phyloP scores from a whole-genome alignment of 176 grass and related monocot species.

The Cocos nucifera region DNA sequence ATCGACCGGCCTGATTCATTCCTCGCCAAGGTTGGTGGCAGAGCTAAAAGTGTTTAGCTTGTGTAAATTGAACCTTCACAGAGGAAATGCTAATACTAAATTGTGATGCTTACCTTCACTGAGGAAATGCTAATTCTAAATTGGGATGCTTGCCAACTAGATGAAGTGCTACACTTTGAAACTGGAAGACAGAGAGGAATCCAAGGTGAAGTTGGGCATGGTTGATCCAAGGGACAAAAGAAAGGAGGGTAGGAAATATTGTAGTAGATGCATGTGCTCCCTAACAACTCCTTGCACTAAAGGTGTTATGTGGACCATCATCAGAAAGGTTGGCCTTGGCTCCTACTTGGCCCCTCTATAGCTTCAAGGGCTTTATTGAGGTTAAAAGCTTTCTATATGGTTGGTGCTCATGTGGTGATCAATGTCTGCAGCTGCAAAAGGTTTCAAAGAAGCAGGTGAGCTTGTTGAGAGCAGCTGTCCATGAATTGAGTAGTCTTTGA shows the following conservation, averaged over 20 bases:
- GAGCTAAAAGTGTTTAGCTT: background rate
- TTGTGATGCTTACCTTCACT: background rate
- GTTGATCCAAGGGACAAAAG: constrained; percentile 24
- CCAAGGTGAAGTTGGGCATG: constrained; percentile 26
- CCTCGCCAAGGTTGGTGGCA: constrained; percentile 22
- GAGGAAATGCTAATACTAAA: background rate
- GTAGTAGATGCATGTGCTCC: constrained; percentile 55
- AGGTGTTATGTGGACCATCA: constrained; percentile 62
- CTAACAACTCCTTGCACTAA: constrained; percentile 61
- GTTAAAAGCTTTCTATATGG: background rate
- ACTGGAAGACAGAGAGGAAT: constrained; percentile 11
- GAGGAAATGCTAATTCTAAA: background rate
- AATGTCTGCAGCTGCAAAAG: constrained; percentile 30
- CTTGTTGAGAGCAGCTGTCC: constrained; percentile 52
- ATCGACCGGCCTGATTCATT: constrained; percentile 30
- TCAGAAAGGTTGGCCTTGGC: constrained; percentile 30
- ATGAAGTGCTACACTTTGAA: constrained; percentile 38
- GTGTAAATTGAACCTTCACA: background rate
- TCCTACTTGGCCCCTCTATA: background rate
- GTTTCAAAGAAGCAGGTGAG: constrained; percentile 47
- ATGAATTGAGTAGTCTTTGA: constrained; percentile 34
- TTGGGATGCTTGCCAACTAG: constrained; percentile 13
- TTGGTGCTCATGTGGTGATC: background rate
- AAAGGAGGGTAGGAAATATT: constrained; percentile 38
- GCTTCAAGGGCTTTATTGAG: background rate